phyloP scores from a whole-genome alignment of 805 yeast genomes.

The Saturnispora diversa region DNA sequence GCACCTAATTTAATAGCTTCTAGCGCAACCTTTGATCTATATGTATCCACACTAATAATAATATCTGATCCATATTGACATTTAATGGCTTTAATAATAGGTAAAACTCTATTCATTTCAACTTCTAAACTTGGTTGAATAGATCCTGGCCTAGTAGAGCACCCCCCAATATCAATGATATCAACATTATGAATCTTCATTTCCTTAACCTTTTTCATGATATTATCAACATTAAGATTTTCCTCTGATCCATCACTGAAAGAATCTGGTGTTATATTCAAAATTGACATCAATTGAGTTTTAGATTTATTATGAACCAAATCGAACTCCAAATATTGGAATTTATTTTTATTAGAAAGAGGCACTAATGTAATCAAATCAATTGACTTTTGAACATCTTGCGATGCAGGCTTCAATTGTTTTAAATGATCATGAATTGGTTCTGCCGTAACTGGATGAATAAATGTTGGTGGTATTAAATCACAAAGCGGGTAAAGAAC shows the following conservation, averaged over 20 bases:
- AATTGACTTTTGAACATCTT: constrained; percentile 42
- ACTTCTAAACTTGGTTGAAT: constrained; percentile 50
- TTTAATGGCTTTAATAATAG: constrained; percentile 58
- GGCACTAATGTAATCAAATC: constrained; percentile 47
- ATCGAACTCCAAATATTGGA: constrained; percentile 36
- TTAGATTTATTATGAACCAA: constrained; percentile 33
- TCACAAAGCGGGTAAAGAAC: constrained; percentile 87
- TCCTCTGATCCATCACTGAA: constrained; percentile 81
- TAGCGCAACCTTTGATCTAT: constrained; percentile 65
- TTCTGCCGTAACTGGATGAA: constrained; percentile 85
- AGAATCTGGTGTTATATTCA: constrained; percentile 90
- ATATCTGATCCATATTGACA: constrained; percentile 27
- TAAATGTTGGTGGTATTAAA: constrained; percentile 51
- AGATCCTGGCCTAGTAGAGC: constrained; percentile 86
- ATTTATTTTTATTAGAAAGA: constrained; percentile 16
- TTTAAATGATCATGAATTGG: constrained; percentile 61
- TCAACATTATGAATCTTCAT: constrained; percentile 57
- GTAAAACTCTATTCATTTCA: constrained; percentile 64
- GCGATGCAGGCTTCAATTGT: constrained; percentile 29
- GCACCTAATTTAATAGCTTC: constrained; percentile 69
- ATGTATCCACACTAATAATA: constrained; percentile 82
- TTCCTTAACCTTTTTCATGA: constrained; percentile 38
- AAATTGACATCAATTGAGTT: constrained; percentile 79
- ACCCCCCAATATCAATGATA: constrained; percentile 89
- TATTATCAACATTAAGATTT: constrained; percentile 30